Evolutionary conservation across 2,329 filamentous ascomycete species (phyloP).

Genomic region (Plectosphaerella plurivora): DNA sequence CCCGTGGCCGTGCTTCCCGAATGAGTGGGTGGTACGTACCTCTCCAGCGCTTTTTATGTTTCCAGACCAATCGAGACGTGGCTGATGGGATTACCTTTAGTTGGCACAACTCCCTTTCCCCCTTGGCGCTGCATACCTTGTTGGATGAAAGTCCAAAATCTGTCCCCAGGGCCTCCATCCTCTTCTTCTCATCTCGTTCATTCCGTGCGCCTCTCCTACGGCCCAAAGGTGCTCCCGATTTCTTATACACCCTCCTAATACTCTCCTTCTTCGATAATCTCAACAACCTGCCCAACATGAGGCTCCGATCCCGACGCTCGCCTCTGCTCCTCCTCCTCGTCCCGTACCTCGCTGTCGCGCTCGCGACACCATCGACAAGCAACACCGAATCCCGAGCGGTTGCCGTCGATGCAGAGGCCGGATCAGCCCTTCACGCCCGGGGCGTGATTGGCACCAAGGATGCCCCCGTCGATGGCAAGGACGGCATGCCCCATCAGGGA

Average conservation of each 20-base stretch:
- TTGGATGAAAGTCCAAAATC: too few relatives aligned
- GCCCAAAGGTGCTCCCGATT: not conserved
- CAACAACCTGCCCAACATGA: constrained; percentile 45
- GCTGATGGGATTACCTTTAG: not conserved
- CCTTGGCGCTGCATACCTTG: too few relatives aligned
- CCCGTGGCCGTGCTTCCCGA: not conserved
- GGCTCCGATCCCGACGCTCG: constrained; percentile 47
- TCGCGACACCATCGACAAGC: constrained; percentile 24
- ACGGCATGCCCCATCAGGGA: constrained; percentile 89
- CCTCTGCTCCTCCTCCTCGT: constrained; percentile 58
- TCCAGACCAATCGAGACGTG: constrained; percentile 2
- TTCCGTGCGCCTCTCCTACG: too few relatives aligned
- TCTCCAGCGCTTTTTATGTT: not conserved
- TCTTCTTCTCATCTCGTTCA: not conserved
- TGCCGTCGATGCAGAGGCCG: constrained; percentile 15
- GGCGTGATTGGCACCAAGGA: constrained; percentile 53
- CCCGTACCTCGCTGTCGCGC: constrained; percentile 46
- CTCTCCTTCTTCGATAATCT: not conserved
- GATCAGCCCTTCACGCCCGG: too few relatives aligned
- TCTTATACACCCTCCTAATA: too few relatives aligned
- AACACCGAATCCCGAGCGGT: constrained; percentile 11
- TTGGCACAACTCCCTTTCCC: too few relatives aligned
- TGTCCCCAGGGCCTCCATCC: too few relatives aligned
- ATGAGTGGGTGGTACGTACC: not conserved
- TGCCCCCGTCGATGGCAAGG: constrained; percentile 85